Percentiles rank a stretch among this genome's conserved stretches.
Conservation (phyloP, 768 basidiomycete species). For the Russula ochroleuca region DNA sequence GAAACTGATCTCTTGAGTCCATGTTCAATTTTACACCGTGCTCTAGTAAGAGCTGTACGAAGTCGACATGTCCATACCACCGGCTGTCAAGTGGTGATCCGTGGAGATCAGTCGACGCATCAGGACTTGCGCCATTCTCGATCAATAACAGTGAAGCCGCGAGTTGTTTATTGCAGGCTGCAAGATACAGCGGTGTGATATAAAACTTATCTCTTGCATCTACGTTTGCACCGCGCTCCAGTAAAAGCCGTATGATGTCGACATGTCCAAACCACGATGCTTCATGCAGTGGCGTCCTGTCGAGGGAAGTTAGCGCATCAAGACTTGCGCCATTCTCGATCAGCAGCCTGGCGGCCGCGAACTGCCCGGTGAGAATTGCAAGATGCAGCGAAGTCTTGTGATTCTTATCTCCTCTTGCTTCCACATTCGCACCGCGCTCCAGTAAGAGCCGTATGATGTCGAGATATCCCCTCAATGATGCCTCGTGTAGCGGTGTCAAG, state of each 20-base stretch:
- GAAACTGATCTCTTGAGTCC: not conserved
- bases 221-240: not conserved
- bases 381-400: too few relatives aligned
- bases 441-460: not conserved
- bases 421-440: not conserved
- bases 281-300: too few relatives aligned
- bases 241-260: too few relatives aligned
- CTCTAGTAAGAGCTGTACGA: not conserved
- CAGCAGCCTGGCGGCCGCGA: too few relatives aligned
- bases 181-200: not conserved
- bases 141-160: not conserved
- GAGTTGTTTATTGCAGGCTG: not conserved
- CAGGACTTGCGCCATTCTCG: not conserved
- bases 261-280: too few relatives aligned
- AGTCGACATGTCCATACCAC: not conserved
- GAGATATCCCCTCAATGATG: not conserved
- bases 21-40: not conserved
- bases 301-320: too few relatives aligned
- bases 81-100: not conserved
- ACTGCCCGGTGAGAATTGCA: too few relatives aligned
- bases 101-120: too few relatives aligned
- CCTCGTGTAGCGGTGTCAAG: not conserved
- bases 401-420: too few relatives aligned
- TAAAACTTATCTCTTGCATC: not conserved
- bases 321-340: too few relatives aligned